A percentile compares a stretch with the other conserved stretches of the same genome.
Evolutionary conservation across 1,284 basidiomycete species (phyloP).

Genomic region (Tetrapyrgos nigripes): DNA sequence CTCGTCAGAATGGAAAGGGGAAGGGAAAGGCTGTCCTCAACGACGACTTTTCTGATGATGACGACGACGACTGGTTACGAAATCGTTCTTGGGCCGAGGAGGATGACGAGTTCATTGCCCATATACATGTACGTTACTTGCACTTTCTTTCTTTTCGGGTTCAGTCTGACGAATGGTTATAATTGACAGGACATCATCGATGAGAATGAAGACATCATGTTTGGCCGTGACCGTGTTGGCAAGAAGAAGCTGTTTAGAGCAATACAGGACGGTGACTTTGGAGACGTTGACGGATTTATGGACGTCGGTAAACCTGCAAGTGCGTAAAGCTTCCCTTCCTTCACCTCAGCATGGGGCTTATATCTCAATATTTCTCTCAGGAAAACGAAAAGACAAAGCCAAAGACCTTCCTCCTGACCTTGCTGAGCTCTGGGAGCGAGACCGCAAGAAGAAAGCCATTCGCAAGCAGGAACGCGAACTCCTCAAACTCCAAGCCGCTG

Average conservation of each 20-base stretch:
- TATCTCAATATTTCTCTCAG: constrained; percentile 39
- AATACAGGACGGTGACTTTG: constrained; percentile 51
- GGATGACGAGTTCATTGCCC: constrained; percentile 69
- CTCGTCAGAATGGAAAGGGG: constrained; percentile 20
- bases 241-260: constrained; percentile 68
- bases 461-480: constrained; percentile 70
- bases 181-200: constrained; percentile 50
- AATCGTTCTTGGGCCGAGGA: constrained; percentile 60
- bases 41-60: constrained; percentile 49
- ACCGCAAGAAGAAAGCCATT: constrained; percentile 84
- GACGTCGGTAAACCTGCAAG: constrained; percentile 32
- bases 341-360: not conserved
- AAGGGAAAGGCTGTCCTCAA: constrained; percentile 41
- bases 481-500: constrained; percentile 58
- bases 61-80: constrained; percentile 28
- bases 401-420: constrained; percentile 67
- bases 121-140: constrained; percentile 57
- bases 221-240: constrained; percentile 56
- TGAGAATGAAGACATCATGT: constrained; percentile 52
- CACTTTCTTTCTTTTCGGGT: not conserved
- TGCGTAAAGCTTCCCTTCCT: constrained; percentile 24
- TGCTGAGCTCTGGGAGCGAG: constrained; percentile 78
- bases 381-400: constrained; percentile 61
- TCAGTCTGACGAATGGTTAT: not conserved
- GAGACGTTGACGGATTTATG: constrained; percentile 31